These are phyloP conservation scores for Sechiopsis laciniata DNA, from an alignment of 306 rosid genomes.

Conservation along the genomic window DNA sequence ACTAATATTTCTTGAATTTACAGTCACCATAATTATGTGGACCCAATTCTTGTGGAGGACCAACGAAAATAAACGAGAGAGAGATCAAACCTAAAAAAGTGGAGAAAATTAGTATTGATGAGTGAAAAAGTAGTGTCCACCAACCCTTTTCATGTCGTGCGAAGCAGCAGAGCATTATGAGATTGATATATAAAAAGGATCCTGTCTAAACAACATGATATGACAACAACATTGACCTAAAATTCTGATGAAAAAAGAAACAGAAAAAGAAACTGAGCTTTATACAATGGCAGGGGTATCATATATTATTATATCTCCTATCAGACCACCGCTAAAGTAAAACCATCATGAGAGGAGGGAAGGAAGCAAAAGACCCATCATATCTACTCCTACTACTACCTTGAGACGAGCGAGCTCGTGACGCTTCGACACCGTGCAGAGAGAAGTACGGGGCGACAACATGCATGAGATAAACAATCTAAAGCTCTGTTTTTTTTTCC, in stretches of 20 bases:
- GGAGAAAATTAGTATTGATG: conserved; percentile 13
- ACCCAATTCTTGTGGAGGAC: too few relatives aligned
- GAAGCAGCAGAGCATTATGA: conserved; percentile 21
- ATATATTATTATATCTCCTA: conserved; percentile 11
- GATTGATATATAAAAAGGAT: background rate
- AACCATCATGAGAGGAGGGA: conserved; percentile 4
- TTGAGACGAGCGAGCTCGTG: background rate
- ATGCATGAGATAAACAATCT: conserved; percentile 39
- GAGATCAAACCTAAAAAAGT: too few relatives aligned
- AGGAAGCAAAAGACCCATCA: conserved; percentile 11
- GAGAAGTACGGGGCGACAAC: conserved; percentile 20
- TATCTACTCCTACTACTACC: conserved; percentile 12
- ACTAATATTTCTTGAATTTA: too few relatives aligned
- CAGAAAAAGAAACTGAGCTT: conserved; percentile 5
- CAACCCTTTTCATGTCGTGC: conserved; percentile 17
- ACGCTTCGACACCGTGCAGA: too few relatives aligned
- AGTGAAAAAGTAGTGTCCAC: conserved; percentile 20
- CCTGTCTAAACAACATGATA: conserved; percentile 10
- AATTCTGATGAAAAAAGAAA: background rate
- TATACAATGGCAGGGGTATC: conserved; percentile 16
- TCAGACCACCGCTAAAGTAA: too few relatives aligned
- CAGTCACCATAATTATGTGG: too few relatives aligned
- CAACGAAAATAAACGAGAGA: too few relatives aligned
- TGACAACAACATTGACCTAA: conserved; percentile 6
- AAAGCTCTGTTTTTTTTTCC: conserved; percentile 32